Evolutionary conservation across 306 rosid species (phyloP).

Genomic region (Pueraria montana): DNA sequence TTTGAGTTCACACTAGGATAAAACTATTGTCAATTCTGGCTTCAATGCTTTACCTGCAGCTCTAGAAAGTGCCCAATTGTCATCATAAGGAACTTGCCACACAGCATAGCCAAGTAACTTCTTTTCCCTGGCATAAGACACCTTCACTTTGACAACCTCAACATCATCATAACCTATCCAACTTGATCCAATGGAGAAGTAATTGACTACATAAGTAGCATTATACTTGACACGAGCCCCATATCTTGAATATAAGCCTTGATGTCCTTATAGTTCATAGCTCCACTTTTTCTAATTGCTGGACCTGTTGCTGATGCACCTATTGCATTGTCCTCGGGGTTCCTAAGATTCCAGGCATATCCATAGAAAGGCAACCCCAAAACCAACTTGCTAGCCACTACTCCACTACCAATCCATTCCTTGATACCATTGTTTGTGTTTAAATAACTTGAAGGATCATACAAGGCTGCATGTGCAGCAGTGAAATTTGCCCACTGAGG

Average conservation of each 20-base stretch:
- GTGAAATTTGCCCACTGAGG: background rate
- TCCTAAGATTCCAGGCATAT: background rate
- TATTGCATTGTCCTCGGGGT: background rate
- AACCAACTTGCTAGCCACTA: background rate
- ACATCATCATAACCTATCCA: conserved; percentile 62
- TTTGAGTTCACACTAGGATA: background rate
- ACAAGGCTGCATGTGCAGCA: background rate
- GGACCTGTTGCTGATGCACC: background rate
- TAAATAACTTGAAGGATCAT: background rate
- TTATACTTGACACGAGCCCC: conserved; percentile 35
- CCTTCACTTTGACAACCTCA: too few relatives aligned
- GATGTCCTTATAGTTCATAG: conserved; percentile 26
- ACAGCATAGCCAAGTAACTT: conserved; percentile 49
- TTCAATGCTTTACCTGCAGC: conserved; percentile 38
- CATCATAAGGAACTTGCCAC: conserved; percentile 48
- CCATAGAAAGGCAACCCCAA: conserved; percentile 3
- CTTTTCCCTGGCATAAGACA: conserved; percentile 56
- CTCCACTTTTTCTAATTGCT: background rate
- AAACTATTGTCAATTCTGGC: background rate
- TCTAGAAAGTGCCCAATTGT: conserved; percentile 48
- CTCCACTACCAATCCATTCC: background rate
- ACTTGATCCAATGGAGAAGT: conserved; percentile 41
- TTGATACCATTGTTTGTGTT: background rate
- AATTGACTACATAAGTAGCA: conserved; percentile 52
- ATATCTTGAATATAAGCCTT: conserved; percentile 18